Evolutionary conservation across 2,329 filamentous ascomycete species (phyloP).

Genomic region (Fusarium dlaminii): DNA sequence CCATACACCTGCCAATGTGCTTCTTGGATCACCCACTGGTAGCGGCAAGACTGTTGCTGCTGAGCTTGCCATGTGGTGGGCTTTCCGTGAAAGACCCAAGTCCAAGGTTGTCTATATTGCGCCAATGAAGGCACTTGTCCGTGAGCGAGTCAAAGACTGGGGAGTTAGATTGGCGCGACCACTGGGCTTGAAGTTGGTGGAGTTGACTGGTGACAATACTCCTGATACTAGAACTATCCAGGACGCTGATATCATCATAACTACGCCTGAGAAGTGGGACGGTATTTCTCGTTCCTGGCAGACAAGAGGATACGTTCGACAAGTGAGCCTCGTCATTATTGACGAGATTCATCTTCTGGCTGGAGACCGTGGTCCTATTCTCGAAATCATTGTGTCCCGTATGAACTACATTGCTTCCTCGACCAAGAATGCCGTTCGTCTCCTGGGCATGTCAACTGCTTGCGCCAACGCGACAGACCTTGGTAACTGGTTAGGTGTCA

Average conservation of each 20-base stretch:
- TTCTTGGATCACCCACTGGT: constrained; percentile 94
- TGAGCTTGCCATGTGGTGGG: constrained; percentile 99
- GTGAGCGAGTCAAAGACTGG: constrained; percentile 97
- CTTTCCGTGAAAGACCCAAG: constrained; percentile 90
- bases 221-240: constrained; percentile 95
- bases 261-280: constrained; percentile 99
- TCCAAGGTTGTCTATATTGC: constrained; percentile 99
- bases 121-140: constrained; percentile 98
- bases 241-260: constrained; percentile 97
- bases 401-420: constrained; percentile 99
- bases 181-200: constrained; percentile 89
- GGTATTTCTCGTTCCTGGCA: constrained; percentile 99
- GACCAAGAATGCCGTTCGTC: constrained; percentile 85
- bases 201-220: constrained; percentile 96
- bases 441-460: constrained; percentile 99
- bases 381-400: constrained; percentile 92
- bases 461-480: constrained; percentile 96
- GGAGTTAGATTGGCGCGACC: constrained; percentile 80
- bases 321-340: constrained; percentile 96
- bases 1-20: constrained; percentile 88
- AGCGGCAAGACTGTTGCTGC: constrained; percentile 98
- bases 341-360: constrained; percentile 98
- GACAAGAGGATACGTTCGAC: constrained; percentile 92
- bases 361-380: constrained; percentile 93
- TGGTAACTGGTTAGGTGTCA: constrained; percentile 96